These are phyloP conservation scores for Exidia glandulosa DNA, from an alignment of 768 basidiomycete genomes.

Conservation along the genomic window DNA sequence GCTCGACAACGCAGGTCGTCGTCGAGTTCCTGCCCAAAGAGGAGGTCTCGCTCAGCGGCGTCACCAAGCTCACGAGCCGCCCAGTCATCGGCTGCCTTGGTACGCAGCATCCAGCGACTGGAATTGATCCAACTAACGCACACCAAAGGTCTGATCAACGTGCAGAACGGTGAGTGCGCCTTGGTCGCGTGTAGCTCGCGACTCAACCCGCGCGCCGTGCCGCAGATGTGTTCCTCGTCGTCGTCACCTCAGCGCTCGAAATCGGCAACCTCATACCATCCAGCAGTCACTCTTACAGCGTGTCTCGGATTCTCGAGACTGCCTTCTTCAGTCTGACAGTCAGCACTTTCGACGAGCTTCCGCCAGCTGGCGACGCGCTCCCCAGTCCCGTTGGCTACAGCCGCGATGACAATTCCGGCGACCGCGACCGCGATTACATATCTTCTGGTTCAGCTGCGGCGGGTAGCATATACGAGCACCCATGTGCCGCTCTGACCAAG, in stretches of 20 bases:
- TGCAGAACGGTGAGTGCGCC: constrained; percentile 21
- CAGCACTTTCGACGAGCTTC: constrained; percentile 71
- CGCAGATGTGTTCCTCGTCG: constrained; percentile 74
- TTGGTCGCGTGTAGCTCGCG: background rate
- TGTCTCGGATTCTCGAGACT: constrained; percentile 79
- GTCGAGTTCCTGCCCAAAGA: constrained; percentile 76
- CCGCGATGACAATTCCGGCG: constrained; percentile 48
- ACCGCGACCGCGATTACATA: constrained; percentile 9
- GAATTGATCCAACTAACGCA: background rate
- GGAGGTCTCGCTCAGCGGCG: constrained; percentile 54
- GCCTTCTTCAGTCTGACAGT: constrained; percentile 82
- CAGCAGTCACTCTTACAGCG: constrained; percentile 41
- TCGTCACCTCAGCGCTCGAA: constrained; percentile 67
- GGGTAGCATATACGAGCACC: constrained; percentile 64
- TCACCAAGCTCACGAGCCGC: constrained; percentile 58
- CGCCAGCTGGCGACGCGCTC: constrained; percentile 38
- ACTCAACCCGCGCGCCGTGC: background rate
- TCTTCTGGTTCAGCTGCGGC: constrained; percentile 31
- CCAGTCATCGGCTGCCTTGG: constrained; percentile 78
- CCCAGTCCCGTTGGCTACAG: constrained; percentile 28
- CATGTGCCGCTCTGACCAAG: constrained; percentile 80
- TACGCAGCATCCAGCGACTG: background rate
- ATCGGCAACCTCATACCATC: constrained; percentile 61
- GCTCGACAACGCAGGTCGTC: constrained; percentile 49
- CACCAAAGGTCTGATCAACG: constrained; percentile 15